Base-by-base conservation (phyloP, 208 protist species). In the Novymonas esmeraldas region DNA sequence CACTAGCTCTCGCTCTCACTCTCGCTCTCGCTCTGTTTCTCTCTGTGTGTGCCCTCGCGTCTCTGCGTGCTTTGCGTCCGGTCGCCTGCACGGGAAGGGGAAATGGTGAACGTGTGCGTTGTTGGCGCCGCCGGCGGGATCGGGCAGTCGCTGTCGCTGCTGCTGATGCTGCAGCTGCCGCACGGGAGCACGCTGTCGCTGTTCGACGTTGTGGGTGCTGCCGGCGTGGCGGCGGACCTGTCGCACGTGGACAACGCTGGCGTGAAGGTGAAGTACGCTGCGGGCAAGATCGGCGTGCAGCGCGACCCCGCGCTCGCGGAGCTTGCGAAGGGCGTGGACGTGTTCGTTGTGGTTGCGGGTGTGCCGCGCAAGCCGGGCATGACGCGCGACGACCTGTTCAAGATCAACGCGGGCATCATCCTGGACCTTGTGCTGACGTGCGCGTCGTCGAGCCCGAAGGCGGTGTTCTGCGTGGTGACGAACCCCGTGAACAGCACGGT, bases 401-500 rank as follows among this genome's bases (percentile, higher is more conserved):
- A 97, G 59, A 89, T 88, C 60, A 99, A 99, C 87, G 97, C 97
- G 26, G 73, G 82, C 34, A 98, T 99, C 79, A 81, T 98, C 51
- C 75, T 84, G 29, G 94, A 90, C 60, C 76, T 98, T 29, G 92
- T 97, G 48, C 64, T 92, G 60, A 91, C 87, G 22, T 94, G 85
- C 79, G 94, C 74, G 28, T 61, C 81, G 51, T 51, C 75, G 52
- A 95, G 87, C 73, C 97, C 97, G 41, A 85, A 97, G 61, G 97
- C 97, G 3, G 69, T 86, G 58, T 85, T 98, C 76, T 81, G 86
- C 69, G 88, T 99, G 59, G 94, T 98, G 50, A 96, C 95, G 20
- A 98, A 99, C 94, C 98, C 98, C 34, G 97, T 99, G 62, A 98
- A 98, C 90, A 98, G 95, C 75, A 98, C 94, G 11, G 95, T 98